Evolutionary conservation across 1,139 yeast genomes (phyloP).

Genomic region (Saccharomycopsis hybrid): DNA sequence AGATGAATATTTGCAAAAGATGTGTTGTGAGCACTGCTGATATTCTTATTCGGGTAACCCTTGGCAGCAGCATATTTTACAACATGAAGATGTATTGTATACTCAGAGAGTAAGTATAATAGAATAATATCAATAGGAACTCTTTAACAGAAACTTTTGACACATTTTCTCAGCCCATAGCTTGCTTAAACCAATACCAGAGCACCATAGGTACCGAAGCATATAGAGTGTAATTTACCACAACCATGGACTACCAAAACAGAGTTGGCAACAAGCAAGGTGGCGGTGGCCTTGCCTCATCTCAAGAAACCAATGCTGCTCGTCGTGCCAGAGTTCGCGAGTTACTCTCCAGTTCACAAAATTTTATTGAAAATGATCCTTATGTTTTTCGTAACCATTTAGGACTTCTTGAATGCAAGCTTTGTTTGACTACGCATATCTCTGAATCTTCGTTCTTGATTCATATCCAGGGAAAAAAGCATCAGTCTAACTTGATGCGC

Average conservation of each 20-base stretch:
- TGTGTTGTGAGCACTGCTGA: no score
- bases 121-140: no score
- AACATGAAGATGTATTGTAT: no score
- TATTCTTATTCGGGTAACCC: no score
- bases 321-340: conserved; percentile 59
- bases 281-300: conserved; percentile 71
- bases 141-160: no score
- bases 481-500: conserved; percentile 59
- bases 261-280: conserved; percentile 54
- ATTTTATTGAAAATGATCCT: conserved; percentile 66
- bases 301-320: conserved; percentile 59
- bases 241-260: conserved; percentile 48
- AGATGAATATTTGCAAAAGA: no score
- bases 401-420: conserved; percentile 68
- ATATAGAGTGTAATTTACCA: no score
- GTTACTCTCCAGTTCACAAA: conserved; percentile 46
- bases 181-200: no score
- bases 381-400: conserved; percentile 68
- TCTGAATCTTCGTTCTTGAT: conserved; percentile 72
- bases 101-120: no score
- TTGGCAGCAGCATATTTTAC: no score
- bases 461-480: conserved; percentile 76
- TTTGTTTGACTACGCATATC: conserved; percentile 70
- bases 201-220: no score
- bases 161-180: no score